Percentiles rank a stretch among this genome's conserved stretches.
These are phyloP conservation scores for Cryoendolithus antarcticus DNA, from an alignment of 2,329 filamentous ascomycete species.

Conservation along the genomic window DNA sequence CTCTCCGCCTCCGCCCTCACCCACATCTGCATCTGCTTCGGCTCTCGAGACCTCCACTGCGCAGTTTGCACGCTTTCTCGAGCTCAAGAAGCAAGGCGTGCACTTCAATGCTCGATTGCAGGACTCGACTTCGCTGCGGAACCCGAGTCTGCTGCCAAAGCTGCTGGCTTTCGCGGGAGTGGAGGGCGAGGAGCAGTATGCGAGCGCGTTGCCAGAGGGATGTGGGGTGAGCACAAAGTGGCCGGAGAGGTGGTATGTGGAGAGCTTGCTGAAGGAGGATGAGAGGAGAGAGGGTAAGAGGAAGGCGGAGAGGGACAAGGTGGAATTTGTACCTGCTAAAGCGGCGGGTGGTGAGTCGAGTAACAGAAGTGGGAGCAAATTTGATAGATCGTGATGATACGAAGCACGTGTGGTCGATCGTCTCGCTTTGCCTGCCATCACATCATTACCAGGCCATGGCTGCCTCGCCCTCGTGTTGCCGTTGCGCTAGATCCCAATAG, in stretches of 20 bases:
- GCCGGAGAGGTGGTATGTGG: constrained; percentile 31
- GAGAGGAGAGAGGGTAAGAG: constrained; percentile 29
- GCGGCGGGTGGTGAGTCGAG: background rate
- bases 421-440: too few relatives aligned
- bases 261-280: constrained; percentile 20
- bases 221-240: constrained; percentile 29
- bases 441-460: too few relatives aligned
- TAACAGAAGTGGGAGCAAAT: too few relatives aligned
- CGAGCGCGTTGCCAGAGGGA: constrained; percentile 38
- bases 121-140: constrained; percentile 53
- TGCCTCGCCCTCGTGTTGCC: too few relatives aligned
- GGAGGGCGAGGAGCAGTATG: constrained; percentile 48
- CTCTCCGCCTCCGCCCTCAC: constrained; percentile 48
- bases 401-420: too few relatives aligned
- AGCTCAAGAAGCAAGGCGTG: constrained; percentile 61
- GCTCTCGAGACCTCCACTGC: constrained; percentile 35
- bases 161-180: constrained; percentile 57
- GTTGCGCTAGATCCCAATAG: too few relatives aligned
- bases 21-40: constrained; percentile 17
- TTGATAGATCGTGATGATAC: too few relatives aligned
- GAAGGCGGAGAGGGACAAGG: constrained; percentile 16
- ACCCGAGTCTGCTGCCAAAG: constrained; percentile 61
- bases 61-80: constrained; percentile 63
- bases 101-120: constrained; percentile 71
- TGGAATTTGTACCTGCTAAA: constrained; percentile 20